A percentile compares a stretch with the other conserved stretches of the same genome.
Evolutionary conservation across 257 asterid genomes (phyloP).

Genomic region (Verbena officinalis): DNA sequence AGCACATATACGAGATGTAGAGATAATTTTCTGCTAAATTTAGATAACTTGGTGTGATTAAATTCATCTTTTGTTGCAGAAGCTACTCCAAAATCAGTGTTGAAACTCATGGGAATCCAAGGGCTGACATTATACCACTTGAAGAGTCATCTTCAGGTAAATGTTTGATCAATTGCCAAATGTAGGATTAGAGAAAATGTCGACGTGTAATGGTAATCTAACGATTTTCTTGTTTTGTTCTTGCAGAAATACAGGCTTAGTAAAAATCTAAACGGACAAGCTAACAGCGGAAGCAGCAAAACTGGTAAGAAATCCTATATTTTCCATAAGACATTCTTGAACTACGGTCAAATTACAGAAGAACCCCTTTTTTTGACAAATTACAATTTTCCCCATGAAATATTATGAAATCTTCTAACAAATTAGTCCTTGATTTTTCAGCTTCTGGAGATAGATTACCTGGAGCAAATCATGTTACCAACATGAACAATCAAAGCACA

Average conservation of each 20-base stretch:
- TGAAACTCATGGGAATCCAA: slow-evolving; percentile 95
- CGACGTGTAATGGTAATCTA: neutral
- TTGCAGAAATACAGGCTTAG: slow-evolving; percentile 88
- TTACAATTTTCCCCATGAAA: too few species aligned
- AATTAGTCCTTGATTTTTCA: slow-evolving; percentile 40
- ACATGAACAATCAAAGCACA: slow-evolving; percentile 45
- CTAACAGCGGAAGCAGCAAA: slow-evolving; percentile 58
- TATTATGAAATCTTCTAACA: too few species aligned
- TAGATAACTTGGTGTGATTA: neutral
- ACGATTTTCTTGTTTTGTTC: slow-evolving; percentile 20
- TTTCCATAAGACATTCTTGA: slow-evolving; percentile 1
- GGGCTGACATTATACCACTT: slow-evolving; percentile 90
- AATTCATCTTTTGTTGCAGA: slow-evolving; percentile 50
- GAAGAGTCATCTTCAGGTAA: slow-evolving; percentile 98
- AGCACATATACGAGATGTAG: slow-evolving; percentile 35
- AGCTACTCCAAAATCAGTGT: slow-evolving; percentile 95
- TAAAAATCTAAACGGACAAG: slow-evolving; percentile 77
- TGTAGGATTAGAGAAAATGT: neutral
- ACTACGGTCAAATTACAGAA: too few species aligned
- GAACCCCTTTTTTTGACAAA: too few species aligned
- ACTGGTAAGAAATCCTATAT: slow-evolving; percentile 44
- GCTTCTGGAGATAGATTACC: slow-evolving; percentile 59
- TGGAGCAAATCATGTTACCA: slow-evolving; percentile 40
- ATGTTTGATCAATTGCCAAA: neutral
- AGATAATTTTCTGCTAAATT: neutral